Base-by-base conservation (phyloP, 2,329 filamentous ascomycete genomes). In the Fusarium globosum region DNA sequence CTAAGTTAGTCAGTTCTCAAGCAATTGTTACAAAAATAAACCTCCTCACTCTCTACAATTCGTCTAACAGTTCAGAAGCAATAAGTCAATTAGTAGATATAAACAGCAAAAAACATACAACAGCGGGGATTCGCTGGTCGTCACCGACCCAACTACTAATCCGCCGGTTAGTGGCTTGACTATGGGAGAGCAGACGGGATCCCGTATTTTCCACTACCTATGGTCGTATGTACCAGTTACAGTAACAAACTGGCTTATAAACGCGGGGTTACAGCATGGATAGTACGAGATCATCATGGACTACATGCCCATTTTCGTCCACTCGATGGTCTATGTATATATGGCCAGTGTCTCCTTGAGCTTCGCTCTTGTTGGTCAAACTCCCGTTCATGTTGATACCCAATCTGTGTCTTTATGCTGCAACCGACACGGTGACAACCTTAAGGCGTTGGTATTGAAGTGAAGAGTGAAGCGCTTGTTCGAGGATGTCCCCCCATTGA, bases 61-160 rank as follows among this genome's bases (percentile, higher is more conserved):
- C 8, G 26, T 28, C 15, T 13, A 14, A 35, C 13, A 30, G 11
- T 35, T 28, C 10, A 39, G 42, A 11, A 15, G 28, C 20, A 9
- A 58, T 7, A 58, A 7, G 14, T 21, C 6, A 16, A 30, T n/a
- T 16, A n/a, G 14, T 30, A n/a, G 11, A n/a, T 14, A 23, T 3
- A 15, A 33, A 38, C 1, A 20, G 7, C 28, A 43, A 65, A 65
- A 65, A 58, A 65, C 64, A 66, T 66, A 66, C 64, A 67, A 59
- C 64, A 67, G 61, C 61, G 49, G 63, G 63, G 61, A 66, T 66
- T 66, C 61, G 63, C 63, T 65, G 63, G 63, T 65, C 63, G 41
- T 65, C 63, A 65, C 63, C 63, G 60, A 65, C 63, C 63, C 63
- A 65, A 65, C 63, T 65, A 65, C 60, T 65, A 65, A 65, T 65